phyloP scores from a whole-genome alignment of 306 rosid genomes.

The Delonix regia region DNA sequence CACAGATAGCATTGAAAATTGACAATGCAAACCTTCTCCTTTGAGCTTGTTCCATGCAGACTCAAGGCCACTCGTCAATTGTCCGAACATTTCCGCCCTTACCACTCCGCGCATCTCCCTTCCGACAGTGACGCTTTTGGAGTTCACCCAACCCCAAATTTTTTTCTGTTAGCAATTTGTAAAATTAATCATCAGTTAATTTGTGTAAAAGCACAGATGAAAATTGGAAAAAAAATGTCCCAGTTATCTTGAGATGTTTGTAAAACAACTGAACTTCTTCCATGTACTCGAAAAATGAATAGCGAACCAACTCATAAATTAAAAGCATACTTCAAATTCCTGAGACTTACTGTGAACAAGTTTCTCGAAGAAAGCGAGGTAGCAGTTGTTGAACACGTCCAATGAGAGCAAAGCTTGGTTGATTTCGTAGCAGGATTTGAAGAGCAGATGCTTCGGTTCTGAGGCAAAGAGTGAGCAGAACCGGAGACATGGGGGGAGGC shows the following conservation, averaged over 20 bases:
- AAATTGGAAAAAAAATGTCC: background rate
- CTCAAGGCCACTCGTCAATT: constrained; percentile 87
- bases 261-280: background rate
- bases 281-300: background rate
- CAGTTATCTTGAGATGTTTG: background rate
- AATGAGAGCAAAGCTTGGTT: constrained; percentile 50
- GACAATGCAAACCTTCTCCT: constrained; percentile 73
- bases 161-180: constrained; percentile 59
- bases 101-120: constrained; percentile 62
- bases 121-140: constrained; percentile 47
- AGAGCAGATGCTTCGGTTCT: constrained; percentile 27
- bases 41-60: constrained; percentile 96
- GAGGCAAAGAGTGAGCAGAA: constrained; percentile 44
- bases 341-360: constrained; percentile 70
- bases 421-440: constrained; percentile 40
- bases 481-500: constrained; percentile 73
- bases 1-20: background rate
- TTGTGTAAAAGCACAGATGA: background rate
- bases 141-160: constrained; percentile 86
- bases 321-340: background rate
- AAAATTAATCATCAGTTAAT: constrained; percentile 18
- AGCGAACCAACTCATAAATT: background rate
- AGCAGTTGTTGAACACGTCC: constrained; percentile 41
- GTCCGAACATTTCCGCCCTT: constrained; percentile 97
- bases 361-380: constrained; percentile 64